Percentiles rank a stretch among this genome's conserved stretches.
phyloP scores from a whole-genome alignment of 2,329 filamentous ascomycete genomes.

The Huntiella omanensis region DNA sequence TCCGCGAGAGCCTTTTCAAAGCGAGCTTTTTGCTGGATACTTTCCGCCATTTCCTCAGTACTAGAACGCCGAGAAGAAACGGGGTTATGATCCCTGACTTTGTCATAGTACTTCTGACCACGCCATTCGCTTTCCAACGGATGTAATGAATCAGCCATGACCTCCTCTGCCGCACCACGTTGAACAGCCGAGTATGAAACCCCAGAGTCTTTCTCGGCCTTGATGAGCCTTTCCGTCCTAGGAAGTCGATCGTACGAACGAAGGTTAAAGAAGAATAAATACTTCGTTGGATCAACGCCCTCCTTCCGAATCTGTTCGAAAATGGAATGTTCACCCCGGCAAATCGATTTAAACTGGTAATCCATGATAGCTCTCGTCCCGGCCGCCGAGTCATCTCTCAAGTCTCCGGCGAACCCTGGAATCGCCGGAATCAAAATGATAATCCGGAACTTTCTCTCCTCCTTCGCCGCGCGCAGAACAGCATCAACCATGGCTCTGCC shows the following conservation, averaged over 20 bases:
- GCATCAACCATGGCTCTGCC: slow-evolving; percentile 83
- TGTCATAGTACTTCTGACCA: slow-evolving; percentile 18
- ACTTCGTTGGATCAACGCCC: slow-evolving; percentile 57
- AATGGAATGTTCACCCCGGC: slow-evolving; percentile 78
- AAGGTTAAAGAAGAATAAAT: slow-evolving; percentile 90
- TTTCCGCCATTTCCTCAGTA: slow-evolving; percentile 29
- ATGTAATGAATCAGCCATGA: slow-evolving; percentile 42
- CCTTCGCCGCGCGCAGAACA: slow-evolving; percentile 60
- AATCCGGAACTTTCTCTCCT: slow-evolving; percentile 72
- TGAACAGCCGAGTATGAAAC: slow-evolving; percentile 76
- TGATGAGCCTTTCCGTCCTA: slow-evolving; percentile 52
- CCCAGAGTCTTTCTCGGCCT: slow-evolving; percentile 63
- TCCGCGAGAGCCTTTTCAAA: slow-evolving; percentile 19
- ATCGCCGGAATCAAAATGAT: slow-evolving; percentile 83
- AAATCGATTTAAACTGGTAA: slow-evolving; percentile 94
- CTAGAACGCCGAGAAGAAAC: slow-evolving; percentile 30
- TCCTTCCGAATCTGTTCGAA: slow-evolving; percentile 54
- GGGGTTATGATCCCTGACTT: slow-evolving; percentile 7
- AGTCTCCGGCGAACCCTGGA: slow-evolving; percentile 83
- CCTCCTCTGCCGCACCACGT: slow-evolving; percentile 69
- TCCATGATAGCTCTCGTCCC: slow-evolving; percentile 95
- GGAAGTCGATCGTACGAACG: slow-evolving; percentile 85
- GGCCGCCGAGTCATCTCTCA: slow-evolving; percentile 62
- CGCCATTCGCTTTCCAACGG: slow-evolving; percentile 56
- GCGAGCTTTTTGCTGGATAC: slow-evolving; percentile 21